Percentiles rank a stretch among this genome's conserved stretches.
Conservation (phyloP, 1,284 basidiomycete species). For the Sporisorium exsertum region DNA sequence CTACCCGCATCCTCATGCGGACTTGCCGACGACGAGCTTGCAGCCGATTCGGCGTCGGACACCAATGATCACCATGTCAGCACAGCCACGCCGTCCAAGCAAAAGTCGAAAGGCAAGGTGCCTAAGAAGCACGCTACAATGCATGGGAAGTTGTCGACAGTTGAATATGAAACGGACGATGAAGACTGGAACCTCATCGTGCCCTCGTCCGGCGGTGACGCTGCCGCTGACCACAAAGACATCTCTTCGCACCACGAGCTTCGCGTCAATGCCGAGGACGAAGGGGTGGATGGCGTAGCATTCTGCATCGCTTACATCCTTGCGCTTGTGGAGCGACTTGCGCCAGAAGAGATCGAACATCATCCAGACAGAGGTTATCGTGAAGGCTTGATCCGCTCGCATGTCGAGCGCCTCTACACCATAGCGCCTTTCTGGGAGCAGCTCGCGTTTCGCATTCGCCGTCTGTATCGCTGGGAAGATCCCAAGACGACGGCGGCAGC, state of each 20-base stretch:
- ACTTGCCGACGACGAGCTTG: conserved; percentile 10
- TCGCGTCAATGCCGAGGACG: conserved; percentile 54
- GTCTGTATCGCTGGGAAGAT: conserved; percentile 52
- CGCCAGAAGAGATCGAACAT: conserved; percentile 67
- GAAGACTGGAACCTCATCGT: conserved; percentile 56
- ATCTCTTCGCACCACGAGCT: conserved; percentile 40
- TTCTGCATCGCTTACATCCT: conserved; percentile 68
- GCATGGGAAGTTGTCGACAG: neutral
- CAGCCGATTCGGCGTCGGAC: conserved; percentile 5
- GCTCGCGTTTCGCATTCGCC: conserved; percentile 42
- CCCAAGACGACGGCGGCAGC: conserved; percentile 57
- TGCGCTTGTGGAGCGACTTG: conserved; percentile 63
- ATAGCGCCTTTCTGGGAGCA: conserved; percentile 69
- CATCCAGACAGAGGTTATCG: conserved; percentile 62
- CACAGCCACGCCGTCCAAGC: conserved; percentile 12
- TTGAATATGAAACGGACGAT: conserved; percentile 1
- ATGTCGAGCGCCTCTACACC: conserved; percentile 67
- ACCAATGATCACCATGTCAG: conserved; percentile 2
- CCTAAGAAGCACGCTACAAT: conserved; percentile 16
- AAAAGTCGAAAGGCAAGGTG: conserved; percentile 30
- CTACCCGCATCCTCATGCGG: neutral
- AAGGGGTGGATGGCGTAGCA: conserved; percentile 63
- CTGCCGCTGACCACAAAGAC: neutral
- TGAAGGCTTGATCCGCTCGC: conserved; percentile 63
- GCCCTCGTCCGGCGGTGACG: conserved; percentile 23